phyloP scores from a whole-genome alignment of 2,329 filamentous ascomycete species.

The Exophiala oligosperma region DNA sequence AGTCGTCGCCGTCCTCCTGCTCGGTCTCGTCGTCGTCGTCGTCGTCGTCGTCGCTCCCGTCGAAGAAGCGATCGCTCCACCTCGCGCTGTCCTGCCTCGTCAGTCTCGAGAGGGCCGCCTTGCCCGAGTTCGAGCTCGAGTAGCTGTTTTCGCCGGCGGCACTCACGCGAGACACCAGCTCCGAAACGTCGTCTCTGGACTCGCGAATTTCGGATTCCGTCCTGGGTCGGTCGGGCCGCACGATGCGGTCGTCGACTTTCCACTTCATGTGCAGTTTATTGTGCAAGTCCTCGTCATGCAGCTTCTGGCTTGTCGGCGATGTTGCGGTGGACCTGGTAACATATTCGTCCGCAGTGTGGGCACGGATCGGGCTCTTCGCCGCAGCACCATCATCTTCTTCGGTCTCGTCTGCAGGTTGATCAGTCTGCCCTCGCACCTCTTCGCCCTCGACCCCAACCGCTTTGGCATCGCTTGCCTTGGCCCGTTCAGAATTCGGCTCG shows the following conservation, averaged over 20 bases:
- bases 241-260: constrained; percentile 3
- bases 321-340: constrained; percentile 10
- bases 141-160: constrained; percentile 24
- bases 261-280: constrained; percentile 17
- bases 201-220: constrained; percentile 29
- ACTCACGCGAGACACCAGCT: constrained; percentile 29
- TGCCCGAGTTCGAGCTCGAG: constrained; percentile 25
- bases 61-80: constrained; percentile 68
- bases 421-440: constrained; percentile 55
- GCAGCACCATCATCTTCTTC: background rate
- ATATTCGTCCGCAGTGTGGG: constrained; percentile 1
- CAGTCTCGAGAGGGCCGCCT: constrained; percentile 25
- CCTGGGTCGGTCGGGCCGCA: constrained; percentile 7
- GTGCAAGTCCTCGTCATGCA: constrained; percentile 9
- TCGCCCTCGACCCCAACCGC: constrained; percentile 63
- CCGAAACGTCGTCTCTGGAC: constrained; percentile 35
- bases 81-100: constrained; percentile 54
- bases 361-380: background rate
- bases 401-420: constrained; percentile 26
- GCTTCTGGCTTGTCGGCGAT: constrained; percentile 1
- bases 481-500: constrained; percentile 67
- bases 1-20: constrained; percentile 31
- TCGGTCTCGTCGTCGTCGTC: constrained; percentile 50
- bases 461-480: constrained; percentile 56
- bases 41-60: constrained; percentile 52